Base-by-base conservation (phyloP, 192 early-diverging fungal species). In the Bifiguratus adelaidae region DNA sequence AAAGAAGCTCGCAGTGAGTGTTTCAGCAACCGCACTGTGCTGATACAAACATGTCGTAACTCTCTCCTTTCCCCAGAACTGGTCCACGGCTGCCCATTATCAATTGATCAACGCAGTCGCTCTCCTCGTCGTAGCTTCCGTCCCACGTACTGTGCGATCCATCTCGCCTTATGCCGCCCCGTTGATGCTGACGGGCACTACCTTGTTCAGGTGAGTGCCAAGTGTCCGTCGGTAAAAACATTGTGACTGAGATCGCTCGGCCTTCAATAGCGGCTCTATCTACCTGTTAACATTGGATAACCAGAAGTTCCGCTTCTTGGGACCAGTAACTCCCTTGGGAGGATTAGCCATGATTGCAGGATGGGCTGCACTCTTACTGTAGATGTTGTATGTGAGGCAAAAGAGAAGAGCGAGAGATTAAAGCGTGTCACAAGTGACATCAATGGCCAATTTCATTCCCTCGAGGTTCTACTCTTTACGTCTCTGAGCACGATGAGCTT, bases 291-390 rank as follows among this genome's bases (percentile, higher is more conserved):
- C 68, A 15, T 53, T 82, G n/a, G 52, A 69, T 28, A 40, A 61
- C 12, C 59, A 57, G 6, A 56, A 56, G 29, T 63, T 55, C 20
- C 25, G 53, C 23, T 45, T 65, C 24, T 38, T 82, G 11, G 80
- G 80, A 0, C 80, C 77, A 3, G 42, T 73, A 11, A 82, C 80
- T 2, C 80, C 80, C 16, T 44, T 82, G 23, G 80, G 80, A 18
- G 80, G 80, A 5, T 7, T 78, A 7, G 50, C 54, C 20, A 54
- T 79, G 20, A 65, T 80, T 9, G 75, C 58, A 27, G 80, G 77
- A 15, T 82, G 80, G 80, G 52, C 59, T 18, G 45, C 62, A 4
- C 52, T 71, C 1, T 30, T 58, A 21, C 41, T 67, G 3, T 61
- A 30, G 30, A 44, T 33, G 8, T 33, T 33, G n/a, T 33, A 9